phyloP scores from a whole-genome alignment of 192 early-diverging fungal genomes.

The Coemansia aciculifera region DNA sequence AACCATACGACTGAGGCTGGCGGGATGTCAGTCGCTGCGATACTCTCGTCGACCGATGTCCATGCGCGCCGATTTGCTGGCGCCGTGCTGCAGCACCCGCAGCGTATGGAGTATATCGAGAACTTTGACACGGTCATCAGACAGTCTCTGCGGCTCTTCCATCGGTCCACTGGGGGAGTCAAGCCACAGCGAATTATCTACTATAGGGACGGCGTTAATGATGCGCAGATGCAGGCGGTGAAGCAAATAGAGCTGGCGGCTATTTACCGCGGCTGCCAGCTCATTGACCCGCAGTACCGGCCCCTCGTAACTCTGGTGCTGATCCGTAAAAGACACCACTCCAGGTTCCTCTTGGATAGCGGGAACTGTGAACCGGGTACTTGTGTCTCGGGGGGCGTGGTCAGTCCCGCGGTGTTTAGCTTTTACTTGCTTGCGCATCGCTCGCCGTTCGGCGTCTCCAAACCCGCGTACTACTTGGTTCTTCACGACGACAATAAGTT shows the following conservation, averaged over 20 bases:
- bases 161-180: slow-evolving; percentile 19
- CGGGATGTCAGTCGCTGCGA: slow-evolving; percentile 52
- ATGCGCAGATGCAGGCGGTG: slow-evolving; percentile 25
- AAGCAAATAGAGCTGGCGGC: slow-evolving; percentile 30
- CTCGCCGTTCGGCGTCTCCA: slow-evolving; percentile 20
- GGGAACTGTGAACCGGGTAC: slow-evolving; percentile 37
- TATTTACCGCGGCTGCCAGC: slow-evolving; percentile 19
- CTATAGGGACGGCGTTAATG: slow-evolving; percentile 60
- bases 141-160: slow-evolving; percentile 49
- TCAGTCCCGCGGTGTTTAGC: slow-evolving; percentile 14
- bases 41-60: slow-evolving; percentile 42
- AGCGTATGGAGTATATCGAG: slow-evolving; percentile 36
- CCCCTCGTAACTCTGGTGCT: slow-evolving; percentile 26
- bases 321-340: slow-evolving; percentile 33
- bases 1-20: slow-evolving; percentile 53
- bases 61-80: slow-evolving; percentile 30
- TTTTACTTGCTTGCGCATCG: slow-evolving; percentile 34
- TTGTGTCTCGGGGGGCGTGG: slow-evolving; percentile 1
- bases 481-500: slow-evolving; percentile 32
- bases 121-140: slow-evolving; percentile 37
- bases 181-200: slow-evolving; percentile 60
- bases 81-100: slow-evolving; percentile 38
- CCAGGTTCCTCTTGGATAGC: slow-evolving; percentile 16
- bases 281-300: slow-evolving; percentile 23
- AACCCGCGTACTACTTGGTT: slow-evolving; percentile 32